A percentile compares a stretch with the other conserved stretches of the same genome.
Conservation (phyloP, 2,329 filamentous ascomycete genomes). For the Fusarium bactridioides region DNA sequence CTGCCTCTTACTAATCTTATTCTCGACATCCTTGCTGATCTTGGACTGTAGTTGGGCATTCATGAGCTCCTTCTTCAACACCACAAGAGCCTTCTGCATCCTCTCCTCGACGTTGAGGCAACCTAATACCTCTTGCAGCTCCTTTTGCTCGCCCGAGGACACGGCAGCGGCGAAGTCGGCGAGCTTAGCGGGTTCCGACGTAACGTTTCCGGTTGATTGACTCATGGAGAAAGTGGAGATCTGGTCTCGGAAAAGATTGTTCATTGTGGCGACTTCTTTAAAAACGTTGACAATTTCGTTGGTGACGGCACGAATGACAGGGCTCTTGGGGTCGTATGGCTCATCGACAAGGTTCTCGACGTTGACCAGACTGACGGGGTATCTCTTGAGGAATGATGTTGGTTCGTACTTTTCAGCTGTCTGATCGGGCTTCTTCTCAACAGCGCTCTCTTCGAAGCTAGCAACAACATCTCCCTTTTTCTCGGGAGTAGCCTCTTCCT, state of each 20-base stretch:
- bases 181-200: constrained; percentile 91
- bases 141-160: constrained; percentile 89
- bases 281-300: constrained; percentile 99
- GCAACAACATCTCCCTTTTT: constrained; percentile 95
- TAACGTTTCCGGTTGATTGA: constrained; percentile 92
- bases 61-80: constrained; percentile 98
- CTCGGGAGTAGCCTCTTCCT: constrained; percentile 64
- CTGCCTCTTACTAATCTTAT: constrained; percentile 95
- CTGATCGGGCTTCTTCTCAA: constrained; percentile 65
- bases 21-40: constrained; percentile 97
- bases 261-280: constrained; percentile 94
- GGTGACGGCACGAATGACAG: constrained; percentile 87
- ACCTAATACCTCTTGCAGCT: constrained; percentile 90
- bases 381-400: constrained; percentile 89
- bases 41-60: constrained; percentile 97
- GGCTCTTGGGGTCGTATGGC: constrained; percentile 87
- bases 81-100: constrained; percentile 87
- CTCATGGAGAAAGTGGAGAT: constrained; percentile 97
- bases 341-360: constrained; percentile 93
- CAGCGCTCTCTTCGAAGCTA: constrained; percentile 87
- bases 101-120: constrained; percentile 91
- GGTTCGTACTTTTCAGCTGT: constrained; percentile 75
- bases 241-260: constrained; percentile 94
- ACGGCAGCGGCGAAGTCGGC: constrained; percentile 98
- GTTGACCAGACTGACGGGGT: constrained; percentile 91